Base-by-base conservation (phyloP, 2,329 filamentous ascomycete genomes). In the Albophoma yamanashiensis region DNA sequence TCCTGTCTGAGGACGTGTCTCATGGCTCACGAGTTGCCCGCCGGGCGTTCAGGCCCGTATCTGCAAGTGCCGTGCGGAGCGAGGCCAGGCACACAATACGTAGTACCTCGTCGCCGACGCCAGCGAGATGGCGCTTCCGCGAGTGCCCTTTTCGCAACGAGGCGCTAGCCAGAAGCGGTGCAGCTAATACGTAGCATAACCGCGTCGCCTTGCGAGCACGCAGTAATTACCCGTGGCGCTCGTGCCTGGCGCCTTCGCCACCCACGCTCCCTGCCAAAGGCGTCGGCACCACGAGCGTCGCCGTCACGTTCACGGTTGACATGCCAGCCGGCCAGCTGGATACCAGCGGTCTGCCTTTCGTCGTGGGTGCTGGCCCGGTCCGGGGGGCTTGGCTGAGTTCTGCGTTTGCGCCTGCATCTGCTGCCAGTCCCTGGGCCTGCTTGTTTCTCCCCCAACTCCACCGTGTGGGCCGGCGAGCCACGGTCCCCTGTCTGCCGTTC, bases 351-450 rank as follows among this genome's bases (percentile, higher is more conserved):
- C 17, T 34, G n/a, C 47, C 27, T 27, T 52, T 38, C 40, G 40
- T 58, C n/a, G 42, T 43, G 47, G 27, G 27, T 52, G 47, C 25
- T 52, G 47, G 22, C 22, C 22, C 38, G 17, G 34, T 47, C 4
- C 36, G 36, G 27, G 36, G 39, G 38, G 34, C 53, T 56, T 53
- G 59, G 60, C 60, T 61, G 52, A 61, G 52, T 58, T 58, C 60
- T 61, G 59, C 56, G 59, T 60, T 57, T 59, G 55, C 43, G 36
- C 57, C 50, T 58, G 57, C 57, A 20, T 38, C 42, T 52, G 55
- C 45, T 56, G 20, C 40, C 58, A 59, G 47, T 58, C 39, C 39
- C 31, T 42, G 43, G 39, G 40, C 56, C 25, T 14, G 52, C 52
- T 52, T 59, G 58, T 52, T 56, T 59, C 42, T 56, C n/a, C 34